These are phyloP conservation scores for Aureobasidium namibiae DNA, from an alignment of 2,329 filamentous ascomycete species.

Conservation along the genomic window DNA sequence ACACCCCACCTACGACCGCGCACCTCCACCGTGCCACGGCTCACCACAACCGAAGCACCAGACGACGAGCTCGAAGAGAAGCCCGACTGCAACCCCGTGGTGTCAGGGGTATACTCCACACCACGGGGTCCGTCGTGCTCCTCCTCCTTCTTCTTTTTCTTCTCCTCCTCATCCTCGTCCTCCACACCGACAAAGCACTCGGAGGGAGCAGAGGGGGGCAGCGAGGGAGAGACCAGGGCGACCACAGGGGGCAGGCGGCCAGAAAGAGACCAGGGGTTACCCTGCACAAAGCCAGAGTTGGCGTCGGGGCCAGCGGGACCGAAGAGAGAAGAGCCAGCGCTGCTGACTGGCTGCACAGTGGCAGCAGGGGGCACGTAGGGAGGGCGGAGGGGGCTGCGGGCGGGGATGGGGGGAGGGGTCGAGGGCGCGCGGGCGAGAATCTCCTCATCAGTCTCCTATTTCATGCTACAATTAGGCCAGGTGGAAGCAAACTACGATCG, in stretches of 20 bases:
- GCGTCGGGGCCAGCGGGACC: too few species aligned
- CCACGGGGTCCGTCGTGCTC: not conserved
- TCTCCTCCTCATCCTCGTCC: not conserved
- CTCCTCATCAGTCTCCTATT: not conserved
- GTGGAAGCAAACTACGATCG: not conserved
- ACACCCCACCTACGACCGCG: not conserved
- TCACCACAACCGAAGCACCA: not conserved
- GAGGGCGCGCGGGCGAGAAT: not conserved
- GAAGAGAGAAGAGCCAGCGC: not conserved
- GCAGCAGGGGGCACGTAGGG: not conserved
- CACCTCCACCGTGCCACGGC: not conserved
- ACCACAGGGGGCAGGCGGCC: not conserved
- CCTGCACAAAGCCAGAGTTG: not conserved
- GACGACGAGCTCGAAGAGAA: not conserved
- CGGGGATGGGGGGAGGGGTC: not conserved
- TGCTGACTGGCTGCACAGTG: not conserved
- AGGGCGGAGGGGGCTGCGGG: not conserved
- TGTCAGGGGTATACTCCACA: not conserved
- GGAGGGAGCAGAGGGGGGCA: not conserved
- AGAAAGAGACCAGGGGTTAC: not conserved
- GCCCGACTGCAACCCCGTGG: not conserved
- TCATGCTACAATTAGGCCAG: too few species aligned
- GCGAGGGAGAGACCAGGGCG: not conserved
- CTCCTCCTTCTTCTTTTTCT: too few species aligned
- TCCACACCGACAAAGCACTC: not conserved